Conservation (phyloP, 2,329 filamentous ascomycete species). For the Fusarium abutilonis region DNA sequence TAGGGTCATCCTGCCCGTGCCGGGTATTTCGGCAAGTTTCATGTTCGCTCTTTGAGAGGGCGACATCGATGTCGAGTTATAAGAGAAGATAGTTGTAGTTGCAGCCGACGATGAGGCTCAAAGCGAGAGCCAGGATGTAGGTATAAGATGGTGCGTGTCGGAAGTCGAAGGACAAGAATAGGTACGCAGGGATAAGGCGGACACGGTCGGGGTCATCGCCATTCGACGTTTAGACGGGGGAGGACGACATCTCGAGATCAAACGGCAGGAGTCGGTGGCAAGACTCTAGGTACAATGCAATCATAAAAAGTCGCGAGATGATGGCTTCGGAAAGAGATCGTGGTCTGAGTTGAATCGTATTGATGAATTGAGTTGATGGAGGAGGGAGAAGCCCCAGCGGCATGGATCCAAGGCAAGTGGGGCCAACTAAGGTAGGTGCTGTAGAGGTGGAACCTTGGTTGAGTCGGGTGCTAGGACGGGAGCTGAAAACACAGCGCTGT, state of each 20-base stretch:
- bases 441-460: too few species aligned
- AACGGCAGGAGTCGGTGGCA: constrained; percentile 2
- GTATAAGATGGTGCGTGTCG: constrained; percentile 22
- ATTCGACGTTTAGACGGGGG: constrained; percentile 33
- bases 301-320: background rate
- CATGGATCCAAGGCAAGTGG: background rate
- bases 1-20: constrained; percentile 19
- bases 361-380: constrained; percentile 12
- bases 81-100: background rate
- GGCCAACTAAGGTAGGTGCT: too few species aligned
- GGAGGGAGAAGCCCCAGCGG: constrained; percentile 11
- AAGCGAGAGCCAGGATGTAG: constrained; percentile 13
- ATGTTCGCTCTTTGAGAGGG: constrained; percentile 15
- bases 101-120: constrained; percentile 8
- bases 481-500: constrained; percentile 4
- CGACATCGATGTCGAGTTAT: background rate
- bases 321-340: background rate
- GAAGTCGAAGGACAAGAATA: constrained; percentile 29
- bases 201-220: constrained; percentile 26
- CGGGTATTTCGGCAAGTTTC: constrained; percentile 17
- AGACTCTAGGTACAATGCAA: constrained; percentile 2
- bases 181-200: constrained; percentile 22
- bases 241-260: constrained; percentile 33
- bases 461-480: too few species aligned
- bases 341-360: background rate